Evolutionary conservation across 352 stramenopile species (phyloP), one percentile per base, ranked within the genome.

Genomic region (Phytophthora melonis): DNA sequence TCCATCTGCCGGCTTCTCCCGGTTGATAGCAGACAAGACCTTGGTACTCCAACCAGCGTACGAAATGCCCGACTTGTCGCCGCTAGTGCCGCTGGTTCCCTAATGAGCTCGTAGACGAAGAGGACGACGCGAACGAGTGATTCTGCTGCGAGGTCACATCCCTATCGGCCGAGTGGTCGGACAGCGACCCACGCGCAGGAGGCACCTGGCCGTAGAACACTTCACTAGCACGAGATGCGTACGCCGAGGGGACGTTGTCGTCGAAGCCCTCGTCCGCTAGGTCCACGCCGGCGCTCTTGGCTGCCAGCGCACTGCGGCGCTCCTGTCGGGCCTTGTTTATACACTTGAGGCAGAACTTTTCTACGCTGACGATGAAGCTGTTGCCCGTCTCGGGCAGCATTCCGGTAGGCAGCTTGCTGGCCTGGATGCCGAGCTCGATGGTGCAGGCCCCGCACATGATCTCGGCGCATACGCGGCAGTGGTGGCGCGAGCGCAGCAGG

Each of bases 321-420:
- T 91, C 81, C n/a, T 84, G 77, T 13, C 87, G 82, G 3, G 77
- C 78, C 64, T 91, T 86, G 61, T 93, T 89, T 58, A 95, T 83
- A 73, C 88, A 95, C 74, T 89, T 87, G 68, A 93, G 78, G 58
- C 88, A 95, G 43, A 95, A 95, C 61, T 93, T 95, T 65, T 95
- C 87, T n/a, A 86, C 67, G 58, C 81, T 89, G 23, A 89, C 86
- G 54, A 92, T 84, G 56, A 79, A 72, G 49, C 73, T 82, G 63
- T 63, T 80, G 19, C 81, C 83, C 5, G 81, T 79, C 27, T 93
- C 86, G 8, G 87, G 85, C 4, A 87, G 79, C 79, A 93, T 79
- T 0, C 70, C 74, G 1, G 67, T 60, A 1, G 87, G 87, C n/a
- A 94, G 69, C 27, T 82, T 84, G 59, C 75, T 87, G 32, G 84